phyloP scores from a whole-genome alignment of 495 filamentous ascomycete species.

The Xylaria nigripes region DNA sequence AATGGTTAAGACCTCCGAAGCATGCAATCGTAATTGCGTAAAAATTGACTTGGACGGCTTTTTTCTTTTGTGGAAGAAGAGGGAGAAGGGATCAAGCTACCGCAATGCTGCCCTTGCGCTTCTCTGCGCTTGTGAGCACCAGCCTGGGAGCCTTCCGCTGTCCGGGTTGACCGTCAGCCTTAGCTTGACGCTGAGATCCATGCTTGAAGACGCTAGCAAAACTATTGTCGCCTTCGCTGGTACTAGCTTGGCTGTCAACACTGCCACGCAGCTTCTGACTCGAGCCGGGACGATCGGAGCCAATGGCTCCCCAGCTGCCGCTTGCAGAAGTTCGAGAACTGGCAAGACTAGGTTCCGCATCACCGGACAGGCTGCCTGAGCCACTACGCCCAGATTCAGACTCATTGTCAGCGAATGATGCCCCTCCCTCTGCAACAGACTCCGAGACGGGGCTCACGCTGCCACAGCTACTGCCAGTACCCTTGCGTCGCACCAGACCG shows the following conservation, averaged over 20 bases:
- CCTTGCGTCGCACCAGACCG: constrained; percentile 75
- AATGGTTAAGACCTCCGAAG: constrained; percentile 27
- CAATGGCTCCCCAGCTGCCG: constrained; percentile 65
- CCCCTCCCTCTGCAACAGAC: constrained; percentile 59
- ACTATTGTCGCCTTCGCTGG: constrained; percentile 44
- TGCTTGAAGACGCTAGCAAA: constrained; percentile 54
- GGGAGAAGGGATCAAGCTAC: constrained; percentile 18
- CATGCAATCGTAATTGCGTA: constrained; percentile 27
- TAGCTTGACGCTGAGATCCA: constrained; percentile 36
- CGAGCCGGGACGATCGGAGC: constrained; percentile 62
- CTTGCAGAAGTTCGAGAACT: constrained; percentile 70
- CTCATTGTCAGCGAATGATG: constrained; percentile 67
- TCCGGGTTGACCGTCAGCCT: constrained; percentile 44
- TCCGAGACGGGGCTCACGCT: constrained; percentile 88
- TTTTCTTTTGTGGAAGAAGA: too few relatives aligned
- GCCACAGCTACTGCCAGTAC: constrained; percentile 53
- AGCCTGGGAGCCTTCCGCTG: constrained; percentile 78
- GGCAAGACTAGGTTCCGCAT: constrained; percentile 57
- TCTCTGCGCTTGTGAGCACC: constrained; percentile 81
- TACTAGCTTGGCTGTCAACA: constrained; percentile 51
- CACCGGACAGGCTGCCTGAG: constrained; percentile 72
- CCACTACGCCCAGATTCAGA: constrained; percentile 71
- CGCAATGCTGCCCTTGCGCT: constrained; percentile 67
- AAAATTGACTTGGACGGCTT: constrained; percentile 10
- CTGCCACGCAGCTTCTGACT: constrained; percentile 55